Evolutionary conservation across 2,329 filamentous ascomycete genomes (phyloP).

Genomic region (Colletotrichum sp.): DNA sequence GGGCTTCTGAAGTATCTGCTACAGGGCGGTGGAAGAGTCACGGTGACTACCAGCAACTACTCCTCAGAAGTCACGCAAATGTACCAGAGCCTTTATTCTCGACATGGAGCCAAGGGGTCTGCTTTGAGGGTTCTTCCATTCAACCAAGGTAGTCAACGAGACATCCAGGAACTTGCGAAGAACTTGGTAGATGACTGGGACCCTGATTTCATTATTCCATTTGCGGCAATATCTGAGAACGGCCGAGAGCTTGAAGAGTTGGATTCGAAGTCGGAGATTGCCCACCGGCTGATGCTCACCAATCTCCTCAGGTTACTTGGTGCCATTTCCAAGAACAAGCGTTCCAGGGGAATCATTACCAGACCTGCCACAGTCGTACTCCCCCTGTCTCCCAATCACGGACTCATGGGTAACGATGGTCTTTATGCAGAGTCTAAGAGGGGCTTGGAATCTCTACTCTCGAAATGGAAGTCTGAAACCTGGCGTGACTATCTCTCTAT

Average conservation of each 20-base stretch:
- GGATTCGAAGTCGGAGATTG: constrained; percentile 96
- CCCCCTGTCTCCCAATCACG: constrained; percentile 95
- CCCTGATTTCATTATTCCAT: constrained; percentile 92
- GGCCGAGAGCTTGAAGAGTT: constrained; percentile 95
- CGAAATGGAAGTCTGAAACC: constrained; percentile 95
- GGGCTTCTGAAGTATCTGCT: constrained; percentile 95
- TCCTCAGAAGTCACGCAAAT: constrained; percentile 97
- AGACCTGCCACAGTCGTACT: constrained; percentile 95
- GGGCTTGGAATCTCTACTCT: constrained; percentile 94
- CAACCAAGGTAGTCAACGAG: constrained; percentile 98
- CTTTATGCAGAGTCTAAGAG: constrained; percentile 98
- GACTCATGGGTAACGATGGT: constrained; percentile 96
- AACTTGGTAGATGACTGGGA: constrained; percentile 99
- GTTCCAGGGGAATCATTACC: constrained; percentile 85
- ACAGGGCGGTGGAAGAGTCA: constrained; percentile 92
- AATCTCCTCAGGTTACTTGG: constrained; percentile 93
- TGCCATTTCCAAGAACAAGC: constrained; percentile 87
- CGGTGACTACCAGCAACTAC: constrained; percentile 97
- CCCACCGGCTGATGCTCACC: constrained; percentile 98
- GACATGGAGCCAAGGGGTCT: constrained; percentile 89
- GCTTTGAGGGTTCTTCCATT: constrained; percentile 97
- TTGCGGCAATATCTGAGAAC: constrained; percentile 96
- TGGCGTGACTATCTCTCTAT: constrained; percentile 98
- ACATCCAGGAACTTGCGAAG: constrained; percentile 88
- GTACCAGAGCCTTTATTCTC: constrained; percentile 97